A percentile compares a stretch with the other conserved stretches of the same genome.
phyloP scores from a whole-genome alignment of 441 rosid genomes.

The Populus hybrid region DNA sequence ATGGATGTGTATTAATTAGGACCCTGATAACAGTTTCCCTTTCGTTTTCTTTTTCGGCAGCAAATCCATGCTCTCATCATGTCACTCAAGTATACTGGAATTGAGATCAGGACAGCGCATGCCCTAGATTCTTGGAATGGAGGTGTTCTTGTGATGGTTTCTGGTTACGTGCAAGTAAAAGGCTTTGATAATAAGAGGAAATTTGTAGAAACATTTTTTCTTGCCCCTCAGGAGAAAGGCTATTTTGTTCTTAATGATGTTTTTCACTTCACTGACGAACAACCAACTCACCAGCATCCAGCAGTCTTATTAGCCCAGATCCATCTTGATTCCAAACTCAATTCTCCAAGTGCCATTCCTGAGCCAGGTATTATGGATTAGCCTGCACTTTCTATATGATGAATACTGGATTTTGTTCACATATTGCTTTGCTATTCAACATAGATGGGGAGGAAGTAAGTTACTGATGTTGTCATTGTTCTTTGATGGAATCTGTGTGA shows the following conservation, averaged over 20 bases:
- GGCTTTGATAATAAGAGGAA: slow-evolving; percentile 59
- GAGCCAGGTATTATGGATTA: slow-evolving; percentile 43
- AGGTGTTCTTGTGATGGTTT: slow-evolving; percentile 83
- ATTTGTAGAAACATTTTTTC: slow-evolving; percentile 88
- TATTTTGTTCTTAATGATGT: slow-evolving; percentile 91
- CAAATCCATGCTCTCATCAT: slow-evolving; percentile 71
- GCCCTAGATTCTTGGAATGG: slow-evolving; percentile 84
- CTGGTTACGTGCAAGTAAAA: slow-evolving; percentile 66
- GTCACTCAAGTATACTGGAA: slow-evolving; percentile 57
- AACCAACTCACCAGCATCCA: slow-evolving; percentile 48
- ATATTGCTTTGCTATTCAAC: neutral
- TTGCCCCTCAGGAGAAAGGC: slow-evolving; percentile 91
- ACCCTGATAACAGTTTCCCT: neutral
- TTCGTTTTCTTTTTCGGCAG: slow-evolving; percentile 36
- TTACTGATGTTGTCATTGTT: neutral
- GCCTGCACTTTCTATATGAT: neutral
- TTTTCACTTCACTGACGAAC: slow-evolving; percentile 69
- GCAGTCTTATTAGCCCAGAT: slow-evolving; percentile 39
- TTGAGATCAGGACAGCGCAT: slow-evolving; percentile 68
- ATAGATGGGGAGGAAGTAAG: slow-evolving; percentile 7
- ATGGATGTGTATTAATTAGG: neutral
- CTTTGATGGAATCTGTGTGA: neutral
- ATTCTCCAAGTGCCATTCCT: slow-evolving; percentile 29
- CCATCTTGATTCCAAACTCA: slow-evolving; percentile 39
- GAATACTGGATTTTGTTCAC: neutral